Evolutionary conservation across 441 rosid species (phyloP).

Genomic region (Arabidopsis hybrid): DNA sequence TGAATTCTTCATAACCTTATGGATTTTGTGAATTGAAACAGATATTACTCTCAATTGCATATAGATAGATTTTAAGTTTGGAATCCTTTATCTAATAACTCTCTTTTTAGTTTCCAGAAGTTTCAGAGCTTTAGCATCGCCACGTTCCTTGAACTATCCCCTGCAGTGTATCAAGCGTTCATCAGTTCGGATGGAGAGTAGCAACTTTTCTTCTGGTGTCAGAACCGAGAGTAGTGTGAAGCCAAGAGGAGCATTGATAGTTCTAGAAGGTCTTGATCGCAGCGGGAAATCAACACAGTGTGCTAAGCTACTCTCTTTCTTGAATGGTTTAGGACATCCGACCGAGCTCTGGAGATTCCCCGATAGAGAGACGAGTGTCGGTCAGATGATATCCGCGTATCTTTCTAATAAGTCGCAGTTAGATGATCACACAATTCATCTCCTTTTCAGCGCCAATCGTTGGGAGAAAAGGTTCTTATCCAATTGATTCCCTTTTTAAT

Average conservation of each 20-base stretch:
- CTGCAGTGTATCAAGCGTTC: slow-evolving; percentile 42
- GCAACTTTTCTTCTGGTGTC: slow-evolving; percentile 18
- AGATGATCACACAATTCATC: slow-evolving; percentile 93
- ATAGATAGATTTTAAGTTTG: background rate
- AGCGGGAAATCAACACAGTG: slow-evolving; percentile 91
- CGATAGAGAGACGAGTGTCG: slow-evolving; percentile 81
- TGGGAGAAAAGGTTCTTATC: slow-evolving; percentile 85
- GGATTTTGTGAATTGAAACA: background rate
- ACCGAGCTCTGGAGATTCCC: slow-evolving; percentile 90
- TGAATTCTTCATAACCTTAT: background rate
- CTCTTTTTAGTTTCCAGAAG: slow-evolving; percentile 48
- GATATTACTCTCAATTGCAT: background rate
- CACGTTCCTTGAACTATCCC: slow-evolving; percentile 45
- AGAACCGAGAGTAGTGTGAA: slow-evolving; percentile 35
- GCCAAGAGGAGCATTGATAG: slow-evolving; percentile 86
- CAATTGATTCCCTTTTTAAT: background rate
- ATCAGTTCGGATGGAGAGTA: slow-evolving; percentile 59
- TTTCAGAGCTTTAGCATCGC: slow-evolving; percentile 49
- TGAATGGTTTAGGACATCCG: slow-evolving; percentile 69
- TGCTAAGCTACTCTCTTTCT: slow-evolving; percentile 60
- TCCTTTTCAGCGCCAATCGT: slow-evolving; percentile 91
- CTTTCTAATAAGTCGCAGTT: slow-evolving; percentile 74
- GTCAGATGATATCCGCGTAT: slow-evolving; percentile 90
- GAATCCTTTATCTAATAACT: slow-evolving; percentile 1
- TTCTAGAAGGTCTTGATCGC: slow-evolving; percentile 91